Evolutionary conservation across 257 asterid species (phyloP).

Genomic region (Solanum tarapatanum): DNA sequence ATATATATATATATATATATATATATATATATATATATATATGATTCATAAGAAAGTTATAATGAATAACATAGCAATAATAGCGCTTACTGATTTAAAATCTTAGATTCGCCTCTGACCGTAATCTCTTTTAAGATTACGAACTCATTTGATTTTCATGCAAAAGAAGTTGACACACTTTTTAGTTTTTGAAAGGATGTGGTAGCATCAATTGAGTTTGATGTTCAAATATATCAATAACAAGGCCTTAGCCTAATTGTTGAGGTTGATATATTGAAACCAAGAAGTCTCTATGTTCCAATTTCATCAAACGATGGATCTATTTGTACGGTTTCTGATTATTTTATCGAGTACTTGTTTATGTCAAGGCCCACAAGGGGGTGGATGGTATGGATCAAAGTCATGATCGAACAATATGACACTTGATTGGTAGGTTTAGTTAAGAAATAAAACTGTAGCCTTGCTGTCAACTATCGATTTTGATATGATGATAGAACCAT

Average conservation of each 20-base stretch:
- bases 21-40: too few species aligned
- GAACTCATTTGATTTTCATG: not conserved
- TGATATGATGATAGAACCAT: not conserved
- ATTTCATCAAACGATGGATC: not conserved
- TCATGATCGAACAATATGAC: not conserved
- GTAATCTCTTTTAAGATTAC: not conserved
- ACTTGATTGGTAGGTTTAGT: not conserved
- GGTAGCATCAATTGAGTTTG: not conserved
- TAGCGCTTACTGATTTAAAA: not conserved
- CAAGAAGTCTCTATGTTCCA: not conserved
- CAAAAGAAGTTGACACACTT: not conserved
- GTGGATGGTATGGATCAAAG: not conserved
- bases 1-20: too few species aligned
- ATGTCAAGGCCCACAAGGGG: not conserved
- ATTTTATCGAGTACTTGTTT: not conserved
- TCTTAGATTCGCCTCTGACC: not conserved
- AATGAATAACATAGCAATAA: not conserved
- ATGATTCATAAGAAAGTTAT: not conserved
- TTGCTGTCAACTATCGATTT: not conserved
- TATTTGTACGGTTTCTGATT: not conserved
- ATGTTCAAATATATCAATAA: not conserved
- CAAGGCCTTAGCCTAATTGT: not conserved
- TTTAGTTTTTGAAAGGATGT: not conserved
- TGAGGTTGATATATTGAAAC: not conserved
- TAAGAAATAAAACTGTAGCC: not conserved